phyloP scores from a whole-genome alignment of 495 filamentous ascomycete species.

The Annulohypoxylon stygium region DNA sequence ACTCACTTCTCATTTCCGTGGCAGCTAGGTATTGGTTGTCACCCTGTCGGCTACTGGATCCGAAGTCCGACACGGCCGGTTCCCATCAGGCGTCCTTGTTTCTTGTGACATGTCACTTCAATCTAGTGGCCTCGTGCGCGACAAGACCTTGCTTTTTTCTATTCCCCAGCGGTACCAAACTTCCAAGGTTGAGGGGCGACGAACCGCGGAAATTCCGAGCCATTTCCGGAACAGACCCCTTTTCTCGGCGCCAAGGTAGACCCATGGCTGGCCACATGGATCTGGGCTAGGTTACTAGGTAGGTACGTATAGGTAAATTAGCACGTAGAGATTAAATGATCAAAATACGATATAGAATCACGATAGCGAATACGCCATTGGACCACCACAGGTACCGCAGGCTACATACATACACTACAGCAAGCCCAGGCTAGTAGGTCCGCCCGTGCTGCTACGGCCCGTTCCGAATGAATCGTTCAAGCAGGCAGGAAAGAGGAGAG shows the following conservation, averaged over 20 bases:
- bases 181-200: slow-evolving; percentile 27
- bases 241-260: slow-evolving; percentile 40
- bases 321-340: slow-evolving; percentile 17
- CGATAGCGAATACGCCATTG: slow-evolving; percentile 20
- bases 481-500: not conserved
- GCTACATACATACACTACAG: not conserved
- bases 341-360: slow-evolving; percentile 1
- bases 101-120: slow-evolving; percentile 43
- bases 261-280: not conserved
- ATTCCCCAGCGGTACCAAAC: slow-evolving; percentile 45
- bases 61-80: slow-evolving; percentile 39
- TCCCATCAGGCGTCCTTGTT: slow-evolving; percentile 30
- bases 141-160: slow-evolving; percentile 36
- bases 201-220: slow-evolving; percentile 43
- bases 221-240: slow-evolving; percentile 32
- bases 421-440: not conserved
- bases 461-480: slow-evolving; percentile 25
- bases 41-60: slow-evolving; percentile 40
- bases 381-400: not conserved
- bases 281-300: not conserved
- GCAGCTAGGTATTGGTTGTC: slow-evolving; percentile 44
- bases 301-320: slow-evolving; percentile 27
- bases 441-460: slow-evolving; percentile 30
- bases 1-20: slow-evolving; percentile 50
- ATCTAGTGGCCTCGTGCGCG: slow-evolving; percentile 43